Evolutionary conservation across 2,329 filamentous ascomycete species (phyloP), one percentile per base, ranked within the genome.

Genomic region (Venturia asperata): DNA sequence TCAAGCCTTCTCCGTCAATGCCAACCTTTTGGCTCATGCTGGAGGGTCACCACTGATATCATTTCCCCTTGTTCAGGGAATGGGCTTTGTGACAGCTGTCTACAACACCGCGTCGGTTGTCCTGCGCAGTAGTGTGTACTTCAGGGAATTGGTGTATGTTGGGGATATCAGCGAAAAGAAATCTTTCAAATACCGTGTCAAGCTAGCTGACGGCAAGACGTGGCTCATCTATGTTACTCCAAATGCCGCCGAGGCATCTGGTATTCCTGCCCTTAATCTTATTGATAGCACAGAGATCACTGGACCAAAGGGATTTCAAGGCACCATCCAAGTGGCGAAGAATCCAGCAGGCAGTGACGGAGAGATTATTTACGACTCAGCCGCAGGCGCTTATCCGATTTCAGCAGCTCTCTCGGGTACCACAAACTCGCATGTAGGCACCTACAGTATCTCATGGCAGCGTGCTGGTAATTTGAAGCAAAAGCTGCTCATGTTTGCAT

Each of bases 31-130:
- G 63, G 80, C 82, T 2, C 77, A 80, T 27, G 72, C 75, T n/a
- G 78, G 79, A 2, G 80, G 82, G 9, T 74, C 79, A 1, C 83
- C 88, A 0, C 80, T 83, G 1, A 82, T 97, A 21, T 87, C 84
- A 0, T 91, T 96, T 69, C 92, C 92, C 0, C 73, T 97, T 10
- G 86, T 96, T 0, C 93, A 97, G 72, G 94, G 94, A 13, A 94
- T 95, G 86, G 88, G 85, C 0, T 95, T 92, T 70, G 80, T 96
- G 21, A 97, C 92, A 5, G 92, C 82, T 0, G 75, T 89, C 24
- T 97, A 92, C 75, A 81, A 81, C 64, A 85, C 86, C 37, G 81
- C 86, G 0, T 86, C 85, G 9, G 92, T 93, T 0, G 72, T 87
- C 4, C 81, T 97, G 52, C 86, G 92, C 70, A 88, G 87, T 27